Conservation (phyloP, 495 filamentous ascomycete species). For the Hypomontagnella monticulosa region DNA sequence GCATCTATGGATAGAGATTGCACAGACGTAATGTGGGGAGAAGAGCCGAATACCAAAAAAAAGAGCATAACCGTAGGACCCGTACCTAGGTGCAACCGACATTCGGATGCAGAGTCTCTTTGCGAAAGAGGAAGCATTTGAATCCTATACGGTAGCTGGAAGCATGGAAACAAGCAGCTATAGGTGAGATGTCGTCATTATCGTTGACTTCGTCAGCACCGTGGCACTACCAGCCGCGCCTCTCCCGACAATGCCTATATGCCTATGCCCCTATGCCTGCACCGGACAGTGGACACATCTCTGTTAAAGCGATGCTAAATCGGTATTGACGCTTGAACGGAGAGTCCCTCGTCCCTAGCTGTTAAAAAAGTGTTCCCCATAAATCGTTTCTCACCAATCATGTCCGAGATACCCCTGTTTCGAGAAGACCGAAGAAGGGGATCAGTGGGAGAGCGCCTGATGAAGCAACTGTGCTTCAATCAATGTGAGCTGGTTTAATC, state of each 20-base stretch:
- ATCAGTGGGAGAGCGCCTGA: slow-evolving; percentile 36
- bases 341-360: slow-evolving; percentile 5
- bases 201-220: slow-evolving; percentile 36
- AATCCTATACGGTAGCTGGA: slow-evolving; percentile 35
- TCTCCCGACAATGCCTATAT: slow-evolving; percentile 27
- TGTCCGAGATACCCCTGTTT: slow-evolving; percentile 26
- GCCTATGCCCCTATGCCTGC: too few relatives aligned
- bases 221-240: slow-evolving; percentile 20
- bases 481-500: slow-evolving; percentile 29
- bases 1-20: slow-evolving; percentile 8
- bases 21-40: slow-evolving; percentile 30
- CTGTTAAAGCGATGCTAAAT: slow-evolving; percentile 16
- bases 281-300: slow-evolving; percentile 35
- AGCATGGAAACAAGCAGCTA: slow-evolving; percentile 3
- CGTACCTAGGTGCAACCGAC: slow-evolving; percentile 28
- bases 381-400: slow-evolving; percentile 35
- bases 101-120: slow-evolving; percentile 30
- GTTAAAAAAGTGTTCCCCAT: slow-evolving; percentile 25
- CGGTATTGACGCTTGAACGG: slow-evolving; percentile 18
- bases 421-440: slow-evolving; percentile 28
- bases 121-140: not conserved
- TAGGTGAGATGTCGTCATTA: slow-evolving; percentile 40
- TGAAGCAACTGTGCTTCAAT: slow-evolving; percentile 32
- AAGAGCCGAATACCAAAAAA: slow-evolving; percentile 27
- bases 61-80: slow-evolving; percentile 19